Percentiles rank a stretch among this genome's conserved stretches.
phyloP scores from a whole-genome alignment of 257 asterid genomes.

The Nyctanthes arbortristis region DNA sequence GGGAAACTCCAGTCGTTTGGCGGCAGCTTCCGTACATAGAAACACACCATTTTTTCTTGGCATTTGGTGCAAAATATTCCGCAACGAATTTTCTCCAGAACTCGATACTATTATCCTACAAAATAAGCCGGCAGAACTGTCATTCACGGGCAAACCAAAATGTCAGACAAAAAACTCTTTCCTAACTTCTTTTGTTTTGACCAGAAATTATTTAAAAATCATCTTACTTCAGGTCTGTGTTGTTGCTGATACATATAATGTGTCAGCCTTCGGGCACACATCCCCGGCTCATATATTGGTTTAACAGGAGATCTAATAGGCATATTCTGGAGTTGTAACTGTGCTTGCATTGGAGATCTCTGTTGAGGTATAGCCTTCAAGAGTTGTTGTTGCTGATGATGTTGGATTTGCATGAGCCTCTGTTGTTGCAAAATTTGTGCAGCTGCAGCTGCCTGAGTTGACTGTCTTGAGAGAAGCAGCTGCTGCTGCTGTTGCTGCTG shows the following conservation, averaged over 20 bases:
- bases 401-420: conserved; percentile 11
- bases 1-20: conserved; percentile 14
- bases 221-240: conserved; percentile 30
- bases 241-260: conserved; percentile 26
- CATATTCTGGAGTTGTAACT: background rate
- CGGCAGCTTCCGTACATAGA: conserved; percentile 18
- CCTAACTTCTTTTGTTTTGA: background rate
- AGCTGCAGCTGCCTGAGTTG: conserved; percentile 13
- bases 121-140: background rate
- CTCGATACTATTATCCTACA: conserved; percentile 35
- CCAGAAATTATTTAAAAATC: too few relatives aligned
- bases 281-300: conserved; percentile 21
- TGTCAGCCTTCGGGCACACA: conserved; percentile 22
- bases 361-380: background rate
- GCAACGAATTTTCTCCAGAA: conserved; percentile 36
- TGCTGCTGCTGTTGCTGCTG: conserved; percentile 62
- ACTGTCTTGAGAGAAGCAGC: conserved; percentile 61
- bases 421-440: conserved; percentile 9
- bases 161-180: background rate
- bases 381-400: conserved; percentile 1
- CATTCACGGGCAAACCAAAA: conserved; percentile 1
- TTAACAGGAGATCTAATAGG: background rate
- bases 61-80: conserved; percentile 36
- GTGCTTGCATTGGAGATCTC: conserved; percentile 4
- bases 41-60: conserved; percentile 33